These are phyloP conservation scores for Mycena venus DNA, from an alignment of 768 basidiomycete genomes.

Conservation along the genomic window DNA sequence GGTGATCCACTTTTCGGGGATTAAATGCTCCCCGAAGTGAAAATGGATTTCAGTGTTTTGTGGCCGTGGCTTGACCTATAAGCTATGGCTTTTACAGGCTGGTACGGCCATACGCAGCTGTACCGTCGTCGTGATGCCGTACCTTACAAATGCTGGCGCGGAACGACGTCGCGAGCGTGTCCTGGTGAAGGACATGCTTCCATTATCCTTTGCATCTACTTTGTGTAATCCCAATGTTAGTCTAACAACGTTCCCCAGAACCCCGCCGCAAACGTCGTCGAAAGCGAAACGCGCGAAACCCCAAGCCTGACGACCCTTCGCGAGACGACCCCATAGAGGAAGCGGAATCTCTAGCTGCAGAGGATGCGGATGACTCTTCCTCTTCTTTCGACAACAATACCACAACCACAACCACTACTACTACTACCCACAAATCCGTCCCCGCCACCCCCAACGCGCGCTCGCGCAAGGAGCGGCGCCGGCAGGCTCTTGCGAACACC, in stretches of 20 bases:
- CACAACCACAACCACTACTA: conserved; percentile 33
- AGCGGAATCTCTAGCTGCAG: conserved; percentile 24
- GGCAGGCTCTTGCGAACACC: conserved; percentile 25
- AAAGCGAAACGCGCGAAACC: conserved; percentile 44
- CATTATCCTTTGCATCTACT: too few species aligned
- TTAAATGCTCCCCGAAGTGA: not conserved
- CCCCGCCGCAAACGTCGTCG: conserved; percentile 53
- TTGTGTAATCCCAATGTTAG: not conserved
- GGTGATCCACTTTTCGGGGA: not conserved
- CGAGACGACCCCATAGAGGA: conserved; percentile 28
- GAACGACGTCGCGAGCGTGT: too few species aligned
- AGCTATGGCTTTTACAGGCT: too few species aligned
- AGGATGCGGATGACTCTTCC: conserved; percentile 43
- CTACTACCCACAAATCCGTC: conserved; percentile 32
- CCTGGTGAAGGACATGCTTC: too few species aligned
- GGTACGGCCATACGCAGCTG: too few species aligned
- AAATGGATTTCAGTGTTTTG: too few species aligned
- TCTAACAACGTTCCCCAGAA: conserved; percentile 36
- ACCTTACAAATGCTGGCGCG: too few species aligned
- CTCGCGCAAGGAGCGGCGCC: conserved; percentile 31
- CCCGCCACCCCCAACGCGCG: conserved; percentile 31
- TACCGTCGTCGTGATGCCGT: too few species aligned
- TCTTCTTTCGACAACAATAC: conserved; percentile 39
- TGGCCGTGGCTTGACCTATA: too few species aligned
- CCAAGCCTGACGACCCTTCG: conserved; percentile 28